Base-by-base conservation (phyloP, 352 stramenopile genomes). In the Phytophthora citrophthora region DNA sequence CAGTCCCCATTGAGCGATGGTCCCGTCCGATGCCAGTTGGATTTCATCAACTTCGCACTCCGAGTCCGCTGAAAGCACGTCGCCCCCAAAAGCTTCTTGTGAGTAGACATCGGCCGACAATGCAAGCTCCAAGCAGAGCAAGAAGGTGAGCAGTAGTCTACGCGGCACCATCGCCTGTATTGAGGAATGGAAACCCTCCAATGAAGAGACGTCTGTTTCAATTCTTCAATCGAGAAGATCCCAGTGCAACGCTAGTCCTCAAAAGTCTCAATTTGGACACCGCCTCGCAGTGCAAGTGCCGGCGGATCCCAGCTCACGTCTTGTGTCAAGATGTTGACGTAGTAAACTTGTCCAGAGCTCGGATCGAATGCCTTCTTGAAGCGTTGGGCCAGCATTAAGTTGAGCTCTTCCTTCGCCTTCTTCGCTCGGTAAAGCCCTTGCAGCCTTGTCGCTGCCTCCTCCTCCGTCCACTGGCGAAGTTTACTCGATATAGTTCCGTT, bases 301-400 rank as follows among this genome's bases (percentile, higher is more conserved):
- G 84, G 84, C 11, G 56, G 68, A 10, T 87, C 77, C 84, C 82
- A 93, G 43, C 77, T 91, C 70, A 84, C 81, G 8, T 68, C 71
- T 36, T 83, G 75, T 0, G 87, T 94, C 13, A 65, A 40, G n/a
- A 82, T n/a, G 39, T 95, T 85, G 34, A 91, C 78, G 54, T 89
- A 95, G 70, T 93, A 95, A 55, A 86, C 87, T 31, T 64, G 70
- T 0, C 68, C 70, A 8, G 70, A 81, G 20, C 68, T 62, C 0
- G 65, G 44, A 36, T 95, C 87, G 43, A 77, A 51, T 2, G 86
- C 74, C 46, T 86, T 77, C 64, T 76, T 84, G 80, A 88, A 94
- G 3, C 71, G 69, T 26, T 78, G 61, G 4, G 59, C 58, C 32
- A 90, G 56, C 7, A 68, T 68, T 1, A 47, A 26, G 9, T 74